Percentiles rank a stretch among this genome's conserved stretches.
These are phyloP conservation scores for Leersia perrieri DNA, from an alignment of 176 grass and related monocot genomes.

Conservation along the genomic window DNA sequence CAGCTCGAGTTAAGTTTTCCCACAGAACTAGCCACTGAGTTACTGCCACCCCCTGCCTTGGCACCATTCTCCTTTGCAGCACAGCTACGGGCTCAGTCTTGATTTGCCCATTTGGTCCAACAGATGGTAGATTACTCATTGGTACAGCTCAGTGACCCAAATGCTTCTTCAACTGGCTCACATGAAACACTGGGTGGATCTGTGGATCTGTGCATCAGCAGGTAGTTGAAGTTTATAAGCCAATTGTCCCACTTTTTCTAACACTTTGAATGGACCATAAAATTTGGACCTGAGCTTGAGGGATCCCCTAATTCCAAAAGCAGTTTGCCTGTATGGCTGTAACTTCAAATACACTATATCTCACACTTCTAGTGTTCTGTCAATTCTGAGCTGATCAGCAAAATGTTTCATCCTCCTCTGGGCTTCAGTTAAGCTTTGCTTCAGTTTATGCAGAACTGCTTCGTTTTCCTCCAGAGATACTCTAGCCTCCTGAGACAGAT, in stretches of 20 bases:
- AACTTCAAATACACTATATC: neutral
- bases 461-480: neutral
- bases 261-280: neutral
- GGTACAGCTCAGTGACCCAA: neutral
- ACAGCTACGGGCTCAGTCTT: no score
- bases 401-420: neutral
- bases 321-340: neutral
- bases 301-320: neutral
- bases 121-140: no score
- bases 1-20: no score
- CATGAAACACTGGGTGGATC: neutral
- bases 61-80: no score
- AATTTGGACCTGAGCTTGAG: neutral
- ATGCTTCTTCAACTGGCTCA: neutral
- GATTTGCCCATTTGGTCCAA: no score
- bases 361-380: rapidly evolving
- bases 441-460: rapidly evolving
- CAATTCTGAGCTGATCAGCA: neutral
- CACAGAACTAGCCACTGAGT: no score
- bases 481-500: neutral
- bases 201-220: neutral
- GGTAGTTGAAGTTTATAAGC: no score
- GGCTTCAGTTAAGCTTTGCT: neutral
- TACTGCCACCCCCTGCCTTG: no score
- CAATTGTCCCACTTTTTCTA: no score